Conservation (phyloP, 768 basidiomycete genomes). For the Russula ochroleuca region DNA sequence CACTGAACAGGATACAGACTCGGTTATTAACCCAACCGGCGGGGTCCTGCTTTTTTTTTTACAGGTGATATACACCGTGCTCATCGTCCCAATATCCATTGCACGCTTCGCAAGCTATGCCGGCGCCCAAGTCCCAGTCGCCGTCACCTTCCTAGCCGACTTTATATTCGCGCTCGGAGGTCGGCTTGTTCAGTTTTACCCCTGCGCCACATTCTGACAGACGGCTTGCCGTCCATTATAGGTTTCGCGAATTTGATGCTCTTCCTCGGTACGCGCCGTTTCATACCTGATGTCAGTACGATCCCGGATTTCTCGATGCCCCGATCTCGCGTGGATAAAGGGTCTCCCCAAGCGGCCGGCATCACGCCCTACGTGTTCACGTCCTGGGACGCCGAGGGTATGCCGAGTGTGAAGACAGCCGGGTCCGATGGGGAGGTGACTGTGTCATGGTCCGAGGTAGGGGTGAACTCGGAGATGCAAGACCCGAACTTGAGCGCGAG, state of each 20-base stretch:
- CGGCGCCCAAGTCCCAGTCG: conserved; percentile 32
- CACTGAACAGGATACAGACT: neutral
- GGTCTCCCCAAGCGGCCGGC: conserved; percentile 29
- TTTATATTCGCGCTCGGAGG: conserved; percentile 36
- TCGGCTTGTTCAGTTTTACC: conserved; percentile 5
- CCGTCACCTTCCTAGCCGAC: conserved; percentile 35
- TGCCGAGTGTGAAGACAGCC: neutral
- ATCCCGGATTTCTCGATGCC: conserved; percentile 32
- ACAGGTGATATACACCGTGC: conserved; percentile 34
- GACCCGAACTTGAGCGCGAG: neutral
- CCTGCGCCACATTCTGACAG: neutral
- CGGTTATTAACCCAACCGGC: neutral
- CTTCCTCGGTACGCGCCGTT: conserved; percentile 33
- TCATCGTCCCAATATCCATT: conserved; percentile 37
- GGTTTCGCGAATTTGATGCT: conserved; percentile 36
- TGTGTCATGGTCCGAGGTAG: conserved; percentile 6
- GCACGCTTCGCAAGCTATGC: conserved; percentile 35
- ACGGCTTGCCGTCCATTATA: conserved; percentile 6
- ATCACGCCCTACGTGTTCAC: conserved; percentile 35
- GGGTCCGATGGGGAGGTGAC: neutral
- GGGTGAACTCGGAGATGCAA: neutral
- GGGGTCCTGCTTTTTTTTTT: neutral
- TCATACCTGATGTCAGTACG: conserved; percentile 31
- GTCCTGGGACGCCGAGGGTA: neutral
- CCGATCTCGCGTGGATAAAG: conserved; percentile 31